phyloP scores from a whole-genome alignment of 176 grass and related monocot genomes.

The Neostapfia colusana region DNA sequence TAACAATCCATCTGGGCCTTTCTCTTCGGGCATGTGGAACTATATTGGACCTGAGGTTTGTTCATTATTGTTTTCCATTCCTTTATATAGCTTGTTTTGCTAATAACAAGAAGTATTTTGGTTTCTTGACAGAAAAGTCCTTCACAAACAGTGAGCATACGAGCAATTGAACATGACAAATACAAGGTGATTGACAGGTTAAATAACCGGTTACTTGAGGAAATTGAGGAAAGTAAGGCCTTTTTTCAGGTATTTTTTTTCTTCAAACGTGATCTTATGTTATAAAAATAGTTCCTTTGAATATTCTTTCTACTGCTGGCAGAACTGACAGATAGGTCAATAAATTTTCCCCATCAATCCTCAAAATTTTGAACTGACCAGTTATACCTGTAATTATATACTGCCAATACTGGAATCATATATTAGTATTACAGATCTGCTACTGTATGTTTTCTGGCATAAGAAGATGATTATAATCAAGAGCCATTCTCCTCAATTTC shows the following conservation, averaged over 20 bases:
- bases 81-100: slow-evolving; percentile 17
- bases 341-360: slow-evolving; percentile 16
- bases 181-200: slow-evolving; percentile 70
- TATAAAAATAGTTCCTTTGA: slow-evolving; percentile 1
- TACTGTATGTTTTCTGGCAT: slow-evolving; percentile 9
- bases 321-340: slow-evolving; percentile 23
- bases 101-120: slow-evolving; percentile 25
- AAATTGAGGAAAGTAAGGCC: slow-evolving; percentile 96
- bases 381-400: slow-evolving; percentile 9
- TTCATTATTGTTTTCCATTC: slow-evolving; percentile 24
- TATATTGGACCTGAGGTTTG: slow-evolving; percentile 88
- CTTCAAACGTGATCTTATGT: background rate
- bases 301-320: background rate
- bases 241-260: slow-evolving; percentile 73
- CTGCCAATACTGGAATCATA: background rate
- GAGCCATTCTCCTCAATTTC: slow-evolving; percentile 29
- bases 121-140: slow-evolving; percentile 64
- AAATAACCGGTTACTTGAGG: slow-evolving; percentile 68
- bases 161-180: slow-evolving; percentile 77
- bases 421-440: background rate
- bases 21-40: slow-evolving; percentile 74
- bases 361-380: background rate
- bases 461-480: slow-evolving; percentile 23
- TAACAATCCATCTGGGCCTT: slow-evolving; percentile 56
- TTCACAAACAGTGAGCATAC: slow-evolving; percentile 71